Base-by-base conservation (phyloP, 805 yeast species). In the Ogataea trehaloabstinens region DNA sequence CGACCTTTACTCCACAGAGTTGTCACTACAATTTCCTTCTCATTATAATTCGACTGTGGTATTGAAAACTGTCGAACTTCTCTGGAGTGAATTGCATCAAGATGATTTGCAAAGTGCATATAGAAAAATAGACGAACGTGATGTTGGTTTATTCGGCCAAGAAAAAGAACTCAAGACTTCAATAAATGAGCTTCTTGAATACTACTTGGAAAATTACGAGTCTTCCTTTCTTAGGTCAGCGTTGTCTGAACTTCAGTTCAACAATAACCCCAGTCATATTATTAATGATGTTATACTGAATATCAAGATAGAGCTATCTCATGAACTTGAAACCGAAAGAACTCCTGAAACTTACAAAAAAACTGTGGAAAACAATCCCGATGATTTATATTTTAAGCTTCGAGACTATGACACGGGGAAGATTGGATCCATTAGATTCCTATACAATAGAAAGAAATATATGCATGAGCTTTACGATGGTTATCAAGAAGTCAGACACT, bases 31-130 rank as follows among this genome's bases (percentile, higher is more conserved):
- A 51, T 71, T 78, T 6, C 93, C 96, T 1, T 80, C 86, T 3
- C 91, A 87, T 56, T 72, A 82, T 19, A 76, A 83, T 22, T 88
- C 96, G 0, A 54, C 86, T 37, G 84, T 87, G 3, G 71, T 78
- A 20, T 60, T 88, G 31, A 76, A 76, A 30, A 66, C 87, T 20
- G 76, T 91, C 16, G 24, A 45, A 7, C 36, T 55, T n/a, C 37
- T 60, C 2, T 53, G 53, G 43, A 55, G 51, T 30, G 60, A 56
- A 28, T 31, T 56, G 16, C 44, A 43, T 12, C 27, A 36, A 21
- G 40, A 34, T 17, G 35, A 39, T 6, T 35, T 25, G n/a, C 34
- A 31, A 12, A 33, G 25, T 22, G 32, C 41, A 31, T 37, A 44
- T 20, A 38, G 44, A 13, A 34, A 39, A 6, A 28, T 46, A 6